A percentile compares a stretch with the other conserved stretches of the same genome.
phyloP scores from a whole-genome alignment of 2,329 filamentous ascomycete genomes.

The Raffaelea ambrosiae region DNA sequence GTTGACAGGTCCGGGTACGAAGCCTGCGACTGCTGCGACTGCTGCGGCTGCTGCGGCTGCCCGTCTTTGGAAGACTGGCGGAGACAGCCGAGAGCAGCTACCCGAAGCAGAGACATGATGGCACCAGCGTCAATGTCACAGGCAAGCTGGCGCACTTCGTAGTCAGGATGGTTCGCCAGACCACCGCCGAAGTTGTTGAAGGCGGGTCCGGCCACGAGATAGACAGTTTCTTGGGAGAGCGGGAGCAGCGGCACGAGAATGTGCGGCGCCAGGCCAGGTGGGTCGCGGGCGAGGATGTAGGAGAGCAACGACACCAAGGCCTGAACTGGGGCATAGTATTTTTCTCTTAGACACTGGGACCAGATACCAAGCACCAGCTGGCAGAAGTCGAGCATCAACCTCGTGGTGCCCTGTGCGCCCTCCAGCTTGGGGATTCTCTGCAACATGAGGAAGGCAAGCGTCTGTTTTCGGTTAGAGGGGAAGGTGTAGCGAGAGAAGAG shows the following conservation, averaged over 20 bases:
- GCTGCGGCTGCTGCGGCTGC: slow-evolving; percentile 10
- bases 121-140: slow-evolving; percentile 52
- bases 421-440: slow-evolving; percentile 55
- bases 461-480: slow-evolving; percentile 55
- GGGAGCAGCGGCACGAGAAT: slow-evolving; percentile 50
- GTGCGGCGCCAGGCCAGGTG: slow-evolving; percentile 47
- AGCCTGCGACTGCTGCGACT: slow-evolving; percentile 10
- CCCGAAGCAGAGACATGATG: slow-evolving; percentile 58
- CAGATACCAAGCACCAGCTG: slow-evolving; percentile 58
- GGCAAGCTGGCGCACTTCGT: slow-evolving; percentile 33
- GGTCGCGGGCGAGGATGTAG: slow-evolving; percentile 55
- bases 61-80: slow-evolving; percentile 19
- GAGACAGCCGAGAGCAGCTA: slow-evolving; percentile 52
- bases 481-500: slow-evolving; percentile 55
- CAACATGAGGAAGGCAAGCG: slow-evolving; percentile 59
- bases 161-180: slow-evolving; percentile 31
- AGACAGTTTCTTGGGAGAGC: slow-evolving; percentile 50
- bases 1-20: slow-evolving; percentile 13
- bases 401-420: slow-evolving; percentile 37
- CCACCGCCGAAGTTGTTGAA: slow-evolving; percentile 41
- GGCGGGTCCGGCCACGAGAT: slow-evolving; percentile 48
- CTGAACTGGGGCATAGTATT: slow-evolving; percentile 53
- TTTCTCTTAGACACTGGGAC: slow-evolving; percentile 57
- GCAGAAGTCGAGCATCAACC: slow-evolving; percentile 56
- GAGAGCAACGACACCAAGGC: slow-evolving; percentile 56